Evolutionary conservation across 257 asterid genomes (phyloP), one percentile per base, ranked within the genome.

Genomic region (Datura wrightii): DNA sequence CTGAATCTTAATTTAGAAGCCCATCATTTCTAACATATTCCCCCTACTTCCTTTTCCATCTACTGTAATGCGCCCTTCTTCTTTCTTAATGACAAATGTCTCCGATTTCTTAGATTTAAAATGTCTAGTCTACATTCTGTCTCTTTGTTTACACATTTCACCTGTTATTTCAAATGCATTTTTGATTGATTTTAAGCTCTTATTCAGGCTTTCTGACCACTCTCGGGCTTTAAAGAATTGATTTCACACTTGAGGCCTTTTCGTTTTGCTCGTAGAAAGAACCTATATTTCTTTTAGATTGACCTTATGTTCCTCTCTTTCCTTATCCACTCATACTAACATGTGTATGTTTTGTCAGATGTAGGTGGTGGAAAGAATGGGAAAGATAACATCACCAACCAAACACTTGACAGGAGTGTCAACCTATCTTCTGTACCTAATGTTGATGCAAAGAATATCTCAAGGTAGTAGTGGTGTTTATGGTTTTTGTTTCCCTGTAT

Each of bases 291-390:
- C 59, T 82, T 48, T 15, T 53, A 39, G 52, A 44, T 3, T 76
- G 50, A 36, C 41, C 18, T 15, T 53, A 69, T 19, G 79, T 74
- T 46, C 84, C 78, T 13, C 82, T 44, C 83, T 55, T 36, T 84
- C 16, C 46, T 62, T 16, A 58, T 83, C 53, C 13, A 48, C 83
- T 85, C 78, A 60, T 85, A 79, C 80, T 80, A 55, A 36, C 60
- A 37, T 76, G 76, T 59, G 84, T 55, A 41, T 84, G 88, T 70
- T 79, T 87, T 85, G 60, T 83, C 90, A 94, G 97, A 91, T 90
- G 91, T 90, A 78, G 93, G 89, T 82, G 93, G 92, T 88, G 97
- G 97, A 84, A 93, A 90, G 91, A 88, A 84, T 62, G 83, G 85
- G 42, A 93, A 91, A 90, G 97, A 90, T 85, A 92, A 83, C 82